Base-by-base conservation (phyloP, 176 grass and related monocot species). In the Aegilops longissima region DNA sequence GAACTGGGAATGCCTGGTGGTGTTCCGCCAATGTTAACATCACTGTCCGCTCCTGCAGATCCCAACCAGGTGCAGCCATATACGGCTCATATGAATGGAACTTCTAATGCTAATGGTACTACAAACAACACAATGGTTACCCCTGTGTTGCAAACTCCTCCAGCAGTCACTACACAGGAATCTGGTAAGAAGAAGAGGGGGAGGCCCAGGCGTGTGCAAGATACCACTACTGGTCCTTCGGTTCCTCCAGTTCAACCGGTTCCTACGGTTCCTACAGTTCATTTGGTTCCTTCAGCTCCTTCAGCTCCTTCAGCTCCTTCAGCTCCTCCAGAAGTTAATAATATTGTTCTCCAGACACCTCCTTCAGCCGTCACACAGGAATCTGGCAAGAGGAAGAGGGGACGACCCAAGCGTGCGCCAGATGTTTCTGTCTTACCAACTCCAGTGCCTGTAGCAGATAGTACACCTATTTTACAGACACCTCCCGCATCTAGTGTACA, bases 111-210 rank as follows among this genome's bases (percentile, higher is more conserved):
- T 79, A 88, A 93, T 77, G 86, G 82, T 72, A 64, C 66, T 13
- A 20, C 79, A 73, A 69, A 51, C 21, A 74, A 63, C 27, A 78
- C 45, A 68, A 47, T 36, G 62, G 45, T 13, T 45, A 80, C 38
- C 8, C 61, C 86, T 52, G 18, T 39, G 13, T 66, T 83, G 79
- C 58, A 83, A 70, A 88, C 86, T 54, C 36, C 88, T 77, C 49
- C 17, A 24, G 47, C 72, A 64, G 24, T 33, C 25, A 38, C 25
- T 12, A 68, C 64, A 65, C 73, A 82, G 20, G 84, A 90, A 49
- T 81, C 88, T 90, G 83, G 35, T 70, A 90, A 82, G 83, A 81
- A 38, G 77, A 85, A 86, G 71, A 85, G 88, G 88, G 83, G 83
- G 21, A 85, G 88, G 64, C 70, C 83, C 64, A 86, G 29, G 70